A percentile compares a stretch with the other conserved stretches of the same genome.
These are phyloP conservation scores for Theobroma grandiflorum DNA, from an alignment of 441 rosid species.

Conservation along the genomic window DNA sequence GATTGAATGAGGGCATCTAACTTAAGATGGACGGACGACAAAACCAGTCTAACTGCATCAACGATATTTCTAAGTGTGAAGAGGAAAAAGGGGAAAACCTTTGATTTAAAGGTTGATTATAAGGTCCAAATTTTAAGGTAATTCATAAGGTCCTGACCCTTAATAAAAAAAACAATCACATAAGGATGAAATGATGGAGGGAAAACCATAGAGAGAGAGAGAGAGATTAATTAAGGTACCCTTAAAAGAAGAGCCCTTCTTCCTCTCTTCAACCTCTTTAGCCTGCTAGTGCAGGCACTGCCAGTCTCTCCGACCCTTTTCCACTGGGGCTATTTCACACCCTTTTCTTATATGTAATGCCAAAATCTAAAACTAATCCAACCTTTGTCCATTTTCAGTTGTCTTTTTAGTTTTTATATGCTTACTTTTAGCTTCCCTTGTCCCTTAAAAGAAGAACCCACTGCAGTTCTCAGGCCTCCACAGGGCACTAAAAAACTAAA, in stretches of 20 bases:
- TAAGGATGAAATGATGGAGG: not conserved
- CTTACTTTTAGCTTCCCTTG: slow-evolving; percentile 13
- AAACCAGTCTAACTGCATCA: not conserved
- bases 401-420: not conserved
- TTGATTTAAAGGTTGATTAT: not conserved
- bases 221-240: not conserved
- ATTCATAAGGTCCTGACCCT: too few relatives aligned
- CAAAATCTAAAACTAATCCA: slow-evolving; percentile 1
- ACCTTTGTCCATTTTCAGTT: not conserved
- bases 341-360: not conserved
- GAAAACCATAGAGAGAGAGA: not conserved
- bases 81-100: not conserved
- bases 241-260: not conserved
- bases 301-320: not conserved
- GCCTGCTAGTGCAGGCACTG: not conserved
- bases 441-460: slow-evolving; percentile 23
- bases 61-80: not conserved
- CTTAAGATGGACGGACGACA: not conserved
- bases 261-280: not conserved
- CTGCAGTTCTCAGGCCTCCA: not conserved
- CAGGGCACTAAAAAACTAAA: not conserved
- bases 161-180: not conserved
- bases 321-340: not conserved
- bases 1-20: not conserved
- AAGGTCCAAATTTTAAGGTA: too few relatives aligned